Evolutionary conservation across 192 early-diverging fungal species (phyloP).

Genomic region (Umbelopsis sp.): DNA sequence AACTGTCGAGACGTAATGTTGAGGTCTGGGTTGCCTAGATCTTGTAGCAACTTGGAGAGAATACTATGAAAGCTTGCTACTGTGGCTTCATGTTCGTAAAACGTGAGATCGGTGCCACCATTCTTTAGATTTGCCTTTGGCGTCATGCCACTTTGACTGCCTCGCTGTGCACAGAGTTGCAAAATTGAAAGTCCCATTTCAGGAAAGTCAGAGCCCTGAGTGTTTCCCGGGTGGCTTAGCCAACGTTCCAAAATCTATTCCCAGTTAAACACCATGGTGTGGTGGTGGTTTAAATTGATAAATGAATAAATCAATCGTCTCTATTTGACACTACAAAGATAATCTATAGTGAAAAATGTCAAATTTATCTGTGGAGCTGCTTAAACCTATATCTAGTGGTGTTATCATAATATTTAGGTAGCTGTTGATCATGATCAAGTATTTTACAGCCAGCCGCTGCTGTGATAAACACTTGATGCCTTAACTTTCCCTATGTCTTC

Average conservation of each 20-base stretch:
- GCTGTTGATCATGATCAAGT: no score
- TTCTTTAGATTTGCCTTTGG: constrained; percentile 21
- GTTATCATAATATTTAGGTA: no score
- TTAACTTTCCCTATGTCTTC: no score
- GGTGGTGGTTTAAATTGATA: no score
- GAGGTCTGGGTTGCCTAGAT: constrained; percentile 36
- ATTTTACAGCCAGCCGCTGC: no score
- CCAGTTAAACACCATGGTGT: no score
- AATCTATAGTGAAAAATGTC: no score
- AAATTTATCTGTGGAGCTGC: no score
- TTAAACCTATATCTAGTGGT: no score
- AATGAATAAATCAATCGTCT: no score
- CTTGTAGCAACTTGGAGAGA: constrained; percentile 32
- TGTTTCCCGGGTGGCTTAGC: not conserved
- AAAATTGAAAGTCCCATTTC: constrained; percentile 19
- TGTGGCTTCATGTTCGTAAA: constrained; percentile 44
- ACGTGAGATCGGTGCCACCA: constrained; percentile 28
- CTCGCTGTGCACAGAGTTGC: constrained; percentile 1
- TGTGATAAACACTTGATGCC: no score
- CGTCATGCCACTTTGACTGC: constrained; percentile 20
- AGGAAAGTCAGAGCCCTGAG: not conserved
- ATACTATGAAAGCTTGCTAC: constrained; percentile 49
- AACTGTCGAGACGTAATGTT: constrained; percentile 44
- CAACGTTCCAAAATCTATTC: not conserved
- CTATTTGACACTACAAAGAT: no score